phyloP scores from a whole-genome alignment of 768 basidiomycete genomes.

The Nidularia pulvinata region DNA sequence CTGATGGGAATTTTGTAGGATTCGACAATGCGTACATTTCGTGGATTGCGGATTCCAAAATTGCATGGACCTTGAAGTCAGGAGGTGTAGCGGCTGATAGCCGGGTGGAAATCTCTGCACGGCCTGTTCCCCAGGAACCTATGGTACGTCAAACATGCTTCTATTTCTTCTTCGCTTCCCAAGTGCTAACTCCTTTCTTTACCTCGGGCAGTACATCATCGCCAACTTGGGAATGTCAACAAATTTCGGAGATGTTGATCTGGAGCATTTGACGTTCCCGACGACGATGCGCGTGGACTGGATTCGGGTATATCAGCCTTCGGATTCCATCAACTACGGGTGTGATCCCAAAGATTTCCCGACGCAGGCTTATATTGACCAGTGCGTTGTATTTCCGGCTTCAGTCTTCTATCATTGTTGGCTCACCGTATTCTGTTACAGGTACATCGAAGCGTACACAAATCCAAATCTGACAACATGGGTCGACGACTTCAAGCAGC shows the following conservation, averaged over 20 bases:
- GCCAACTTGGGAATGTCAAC: conserved; percentile 83
- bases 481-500: conserved; percentile 59
- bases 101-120: conserved; percentile 56
- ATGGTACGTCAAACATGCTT: conserved; percentile 46
- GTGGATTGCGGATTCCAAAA: conserved; percentile 67
- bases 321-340: conserved; percentile 70
- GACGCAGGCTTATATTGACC: conserved; percentile 79
- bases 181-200: no score
- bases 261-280: conserved; percentile 72
- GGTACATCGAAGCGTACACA: conserved; percentile 70
- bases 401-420: neutral
- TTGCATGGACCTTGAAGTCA: conserved; percentile 71
- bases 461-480: conserved; percentile 84
- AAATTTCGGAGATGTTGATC: conserved; percentile 75
- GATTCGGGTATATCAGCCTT: conserved; percentile 88
- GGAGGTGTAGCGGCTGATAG: conserved; percentile 58
- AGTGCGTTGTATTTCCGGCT: conserved; percentile 50
- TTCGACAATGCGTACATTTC: conserved; percentile 69
- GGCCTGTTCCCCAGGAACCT: conserved; percentile 83
- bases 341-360: conserved; percentile 84
- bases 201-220: conserved; percentile 73
- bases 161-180: neutral
- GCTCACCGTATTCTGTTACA: conserved; percentile 10
- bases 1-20: conserved; percentile 19
- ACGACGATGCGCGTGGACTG: conserved; percentile 79